Conservation (phyloP, 306 rosid genomes). For the Prunus davidiana region DNA sequence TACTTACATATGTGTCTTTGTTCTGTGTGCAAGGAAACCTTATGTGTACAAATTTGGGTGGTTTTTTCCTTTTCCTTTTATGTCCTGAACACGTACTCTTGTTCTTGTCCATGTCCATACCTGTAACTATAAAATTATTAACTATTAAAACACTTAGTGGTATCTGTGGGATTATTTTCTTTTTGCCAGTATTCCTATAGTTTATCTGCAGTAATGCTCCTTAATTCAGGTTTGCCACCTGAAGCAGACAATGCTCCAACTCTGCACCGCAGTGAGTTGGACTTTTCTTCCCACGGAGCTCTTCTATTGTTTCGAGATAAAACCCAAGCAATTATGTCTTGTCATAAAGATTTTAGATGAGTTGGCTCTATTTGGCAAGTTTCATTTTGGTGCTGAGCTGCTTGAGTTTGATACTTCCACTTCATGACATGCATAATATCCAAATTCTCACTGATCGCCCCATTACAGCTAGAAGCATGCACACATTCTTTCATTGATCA, state of each 20-base stretch:
- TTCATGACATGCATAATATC: neutral
- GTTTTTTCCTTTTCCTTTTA: neutral
- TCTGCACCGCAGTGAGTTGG: constrained; percentile 81
- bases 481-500: constrained; percentile 86
- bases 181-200: neutral
- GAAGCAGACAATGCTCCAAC: constrained; percentile 93
- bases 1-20: too few relatives aligned
- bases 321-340: neutral
- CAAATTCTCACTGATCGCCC: constrained; percentile 16
- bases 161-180: neutral
- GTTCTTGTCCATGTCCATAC: neutral
- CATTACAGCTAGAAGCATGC: constrained; percentile 86
- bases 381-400: constrained; percentile 5
- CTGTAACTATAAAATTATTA: neutral
- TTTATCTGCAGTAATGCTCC: neutral
- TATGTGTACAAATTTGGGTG: neutral
- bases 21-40: neutral
- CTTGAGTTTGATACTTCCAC: constrained; percentile 3
- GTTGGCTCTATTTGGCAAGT: constrained; percentile 9
- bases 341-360: neutral
- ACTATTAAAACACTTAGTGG: neutral
- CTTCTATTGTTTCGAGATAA: neutral
- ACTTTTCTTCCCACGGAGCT: neutral
- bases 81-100: neutral
- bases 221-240: constrained; percentile 86